These are phyloP conservation scores for Taphrina pruni DNA, from an alignment of 1,139 yeast species.

Conservation along the genomic window DNA sequence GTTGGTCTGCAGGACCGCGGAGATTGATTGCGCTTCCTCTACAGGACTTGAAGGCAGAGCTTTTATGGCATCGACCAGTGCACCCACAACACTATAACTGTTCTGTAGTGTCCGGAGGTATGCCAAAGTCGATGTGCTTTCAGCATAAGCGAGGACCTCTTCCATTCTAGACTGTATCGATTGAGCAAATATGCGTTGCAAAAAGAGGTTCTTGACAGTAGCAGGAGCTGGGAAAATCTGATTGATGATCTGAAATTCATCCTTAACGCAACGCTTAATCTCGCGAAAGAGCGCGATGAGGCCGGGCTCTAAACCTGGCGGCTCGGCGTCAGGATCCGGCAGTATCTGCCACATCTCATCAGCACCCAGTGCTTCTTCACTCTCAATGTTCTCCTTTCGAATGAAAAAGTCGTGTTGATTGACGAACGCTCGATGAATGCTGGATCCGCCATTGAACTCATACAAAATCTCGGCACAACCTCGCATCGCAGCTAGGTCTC, in stretches of 20 bases:
- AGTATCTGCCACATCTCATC: constrained; percentile 58
- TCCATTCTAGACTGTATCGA: constrained; percentile 71
- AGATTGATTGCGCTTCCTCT: constrained; percentile 51
- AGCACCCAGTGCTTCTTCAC: constrained; percentile 51
- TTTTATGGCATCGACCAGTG: constrained; percentile 69
- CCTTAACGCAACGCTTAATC: constrained; percentile 59
- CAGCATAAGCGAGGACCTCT: constrained; percentile 66
- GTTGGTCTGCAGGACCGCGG: constrained; percentile 70
- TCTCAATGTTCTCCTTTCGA: constrained; percentile 57
- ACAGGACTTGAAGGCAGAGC: constrained; percentile 53
- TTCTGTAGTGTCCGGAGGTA: constrained; percentile 78
- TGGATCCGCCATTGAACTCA: constrained; percentile 83
- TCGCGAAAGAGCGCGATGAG: constrained; percentile 56
- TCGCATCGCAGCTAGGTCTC: constrained; percentile 73
- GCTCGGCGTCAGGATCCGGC: constrained; percentile 57
- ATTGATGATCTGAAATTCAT: constrained; percentile 74
- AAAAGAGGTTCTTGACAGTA: constrained; percentile 69
- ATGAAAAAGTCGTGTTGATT: constrained; percentile 77
- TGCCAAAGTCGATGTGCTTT: constrained; percentile 69
- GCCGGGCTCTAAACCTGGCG: constrained; percentile 54
- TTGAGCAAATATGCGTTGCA: constrained; percentile 80
- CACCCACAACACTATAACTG: constrained; percentile 65
- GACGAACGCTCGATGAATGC: constrained; percentile 81
- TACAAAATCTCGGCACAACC: constrained; percentile 76
- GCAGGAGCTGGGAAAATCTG: constrained; percentile 74